Evolutionary conservation across 1,139 yeast genomes (phyloP), one percentile per base, ranked within the genome.

Genomic region (Wickerhamomyces sp.): DNA sequence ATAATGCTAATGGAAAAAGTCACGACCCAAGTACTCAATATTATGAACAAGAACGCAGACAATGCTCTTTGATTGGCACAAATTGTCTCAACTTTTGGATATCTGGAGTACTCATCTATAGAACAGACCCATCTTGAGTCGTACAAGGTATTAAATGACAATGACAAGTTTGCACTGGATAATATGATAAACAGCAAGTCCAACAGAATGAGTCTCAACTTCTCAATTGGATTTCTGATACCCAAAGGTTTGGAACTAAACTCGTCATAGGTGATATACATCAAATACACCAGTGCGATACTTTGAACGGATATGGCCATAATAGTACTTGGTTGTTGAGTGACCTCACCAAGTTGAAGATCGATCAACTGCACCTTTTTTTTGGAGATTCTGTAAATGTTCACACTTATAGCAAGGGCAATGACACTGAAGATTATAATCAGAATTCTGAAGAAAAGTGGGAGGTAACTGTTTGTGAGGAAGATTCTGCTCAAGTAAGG

Each of bases 241-340:
- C 96, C 98, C 35, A 91, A 61, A 0, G 97, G 98, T 55, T 86
- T 83, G 16, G 96, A 94, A 17, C 81, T 72, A 58, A 86, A 89
- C 58, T 91, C 98, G 59, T 91, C 97, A 50, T 78, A 80, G 2
- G 95, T 78, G 56, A 89, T 86, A 59, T 85, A 88, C 10, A 78
- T 63, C 39, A 88, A 70, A 54, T 91, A 91, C 1, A 76, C 73
- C 26, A 87, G 63, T 3, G 95, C 96, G 46, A 78, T 67, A 23
- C 88, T 66, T 56, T 88, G 91, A 8, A 89, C 95, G 32, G 78
- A 78, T 3, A 89, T 72, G 2, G 96, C 94, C 95, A 91, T 87
- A 35, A 88, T 78, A 0, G 96, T 86, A 49, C 95, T 81, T 16
- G 97, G 83, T 56, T 86, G 91, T 54, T 87, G 95, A 3, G 72